Evolutionary conservation across 1,284 basidiomycete genomes (phyloP).

Genomic region (Ceratobasidium papillatum): DNA sequence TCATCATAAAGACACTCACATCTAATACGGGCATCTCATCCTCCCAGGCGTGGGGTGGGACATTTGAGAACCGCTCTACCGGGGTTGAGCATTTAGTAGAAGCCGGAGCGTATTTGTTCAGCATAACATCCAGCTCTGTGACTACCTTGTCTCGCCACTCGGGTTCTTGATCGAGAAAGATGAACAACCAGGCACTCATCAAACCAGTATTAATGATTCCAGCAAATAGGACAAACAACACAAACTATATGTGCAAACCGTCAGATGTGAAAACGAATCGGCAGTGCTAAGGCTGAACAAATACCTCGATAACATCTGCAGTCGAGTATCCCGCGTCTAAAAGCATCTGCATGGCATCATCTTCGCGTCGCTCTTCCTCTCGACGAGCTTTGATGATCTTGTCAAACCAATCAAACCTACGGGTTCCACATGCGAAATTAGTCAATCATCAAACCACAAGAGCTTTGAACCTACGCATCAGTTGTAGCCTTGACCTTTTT

Average conservation of each 20-base stretch:
- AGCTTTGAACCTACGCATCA: not conserved
- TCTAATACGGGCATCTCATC: constrained; percentile 23
- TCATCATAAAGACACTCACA: not conserved
- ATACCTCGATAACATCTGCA: constrained; percentile 13
- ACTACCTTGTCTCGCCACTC: constrained; percentile 23
- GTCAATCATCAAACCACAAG: not conserved
- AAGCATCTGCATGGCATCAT: constrained; percentile 22
- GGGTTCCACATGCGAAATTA: not conserved
- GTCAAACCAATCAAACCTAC: constrained; percentile 12
- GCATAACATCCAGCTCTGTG: not conserved
- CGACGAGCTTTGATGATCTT: constrained; percentile 14
- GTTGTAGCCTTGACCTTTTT: not conserved
- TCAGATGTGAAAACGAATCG: not conserved
- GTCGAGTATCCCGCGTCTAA: constrained; percentile 14
- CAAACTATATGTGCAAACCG: not conserved
- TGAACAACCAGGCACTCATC: constrained; percentile 31
- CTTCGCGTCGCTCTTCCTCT: constrained; percentile 13
- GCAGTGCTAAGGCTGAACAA: not conserved
- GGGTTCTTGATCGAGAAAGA: constrained; percentile 26
- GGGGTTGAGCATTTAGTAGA: too few species aligned
- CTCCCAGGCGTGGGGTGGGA: constrained; percentile 27
- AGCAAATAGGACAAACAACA: constrained; percentile 1
- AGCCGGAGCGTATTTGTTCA: constrained; percentile 13
- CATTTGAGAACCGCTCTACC: constrained; percentile 9
- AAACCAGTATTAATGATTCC: constrained; percentile 27